A percentile compares a stretch with the other conserved stretches of the same genome.
phyloP scores from a whole-genome alignment of 495 filamentous ascomycete species.

The Penicillium mononematosum region DNA sequence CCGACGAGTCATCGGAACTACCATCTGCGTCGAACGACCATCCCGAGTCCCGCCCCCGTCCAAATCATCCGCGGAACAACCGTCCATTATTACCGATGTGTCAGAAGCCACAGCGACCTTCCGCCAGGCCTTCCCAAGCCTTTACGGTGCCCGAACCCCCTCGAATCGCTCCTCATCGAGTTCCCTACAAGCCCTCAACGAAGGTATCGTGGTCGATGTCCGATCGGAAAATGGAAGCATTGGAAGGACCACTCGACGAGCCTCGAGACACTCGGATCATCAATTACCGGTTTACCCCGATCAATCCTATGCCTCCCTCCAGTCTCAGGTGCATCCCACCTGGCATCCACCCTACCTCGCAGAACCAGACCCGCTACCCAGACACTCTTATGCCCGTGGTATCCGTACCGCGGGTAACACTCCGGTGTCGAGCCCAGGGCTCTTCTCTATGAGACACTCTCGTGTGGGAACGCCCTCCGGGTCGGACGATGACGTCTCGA shows the following conservation, averaged over 20 bases:
- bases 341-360: conserved; percentile 41
- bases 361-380: conserved; percentile 35
- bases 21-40: conserved; percentile 26
- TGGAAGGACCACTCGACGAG: conserved; percentile 29
- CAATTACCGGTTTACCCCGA: conserved; percentile 55
- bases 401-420: conserved; percentile 61
- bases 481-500: conserved; percentile 46
- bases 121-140: conserved; percentile 41
- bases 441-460: conserved; percentile 56
- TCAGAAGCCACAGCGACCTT: conserved; percentile 37
- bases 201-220: conserved; percentile 44
- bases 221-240: conserved; percentile 36
- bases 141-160: conserved; percentile 40
- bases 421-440: conserved; percentile 64
- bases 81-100: conserved; percentile 24
- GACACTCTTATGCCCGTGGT: conserved; percentile 31
- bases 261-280: conserved; percentile 33
- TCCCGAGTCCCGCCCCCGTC: conserved; percentile 26
- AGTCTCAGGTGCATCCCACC: conserved; percentile 49
- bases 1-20: conserved; percentile 27
- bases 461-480: conserved; percentile 43
- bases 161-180: conserved; percentile 49
- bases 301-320: conserved; percentile 52
- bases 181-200: conserved; percentile 48
- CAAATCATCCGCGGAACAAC: conserved; percentile 32